Base-by-base conservation (phyloP, 371 early-diverging fungal genomes). In the Mortierella sp. region DNA sequence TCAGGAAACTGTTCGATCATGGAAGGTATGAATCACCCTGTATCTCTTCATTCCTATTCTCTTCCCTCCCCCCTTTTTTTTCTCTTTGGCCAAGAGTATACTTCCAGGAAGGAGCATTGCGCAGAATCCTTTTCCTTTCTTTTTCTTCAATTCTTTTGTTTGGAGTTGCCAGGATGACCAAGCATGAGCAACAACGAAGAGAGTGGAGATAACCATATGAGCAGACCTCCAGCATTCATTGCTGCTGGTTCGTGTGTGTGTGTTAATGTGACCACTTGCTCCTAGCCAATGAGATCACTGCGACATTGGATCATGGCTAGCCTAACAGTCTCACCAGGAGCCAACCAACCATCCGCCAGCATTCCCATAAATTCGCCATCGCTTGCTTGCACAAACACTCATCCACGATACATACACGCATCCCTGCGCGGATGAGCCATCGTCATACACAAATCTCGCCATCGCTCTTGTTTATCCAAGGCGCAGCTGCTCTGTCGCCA, bases 1-100 rank as follows among this genome's bases (percentile, higher is more conserved):
- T 44, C 74, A 21, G 81, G 81, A 19, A 73, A 69, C 5, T 81
- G 81, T 54, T 73, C 81, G 16, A 53, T 81, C 48, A 70, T 76
- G 44, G 81, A 81, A 34, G 81, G 81, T 81, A 81, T 26, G 31
- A 31, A 50, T 50, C 1, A 3, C 57, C 24, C 5, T 31, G n/a
- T 34, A 6, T 40, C n/a, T n/a, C 34, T 40, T 31, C 28, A 37
- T 31, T 44, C 71, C 26, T 53, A n/a, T 46, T n/a, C 43, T 26
- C 3, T 31, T 54, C 40, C 28, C 57, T n/a, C 28, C 5, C 13
- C 57, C 26, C 28, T 28, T 26, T 11, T 57, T 28, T 55, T 0
- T 0, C 4, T 26, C 55, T 21, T n/a, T n/a, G 8, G 43, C 8
- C 43, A 43, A 43, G 43, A 26, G n/a, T 55, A 11, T 10, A 11